phyloP scores from a whole-genome alignment of 129 eudicot species.

The Glebionis coronaria region DNA sequence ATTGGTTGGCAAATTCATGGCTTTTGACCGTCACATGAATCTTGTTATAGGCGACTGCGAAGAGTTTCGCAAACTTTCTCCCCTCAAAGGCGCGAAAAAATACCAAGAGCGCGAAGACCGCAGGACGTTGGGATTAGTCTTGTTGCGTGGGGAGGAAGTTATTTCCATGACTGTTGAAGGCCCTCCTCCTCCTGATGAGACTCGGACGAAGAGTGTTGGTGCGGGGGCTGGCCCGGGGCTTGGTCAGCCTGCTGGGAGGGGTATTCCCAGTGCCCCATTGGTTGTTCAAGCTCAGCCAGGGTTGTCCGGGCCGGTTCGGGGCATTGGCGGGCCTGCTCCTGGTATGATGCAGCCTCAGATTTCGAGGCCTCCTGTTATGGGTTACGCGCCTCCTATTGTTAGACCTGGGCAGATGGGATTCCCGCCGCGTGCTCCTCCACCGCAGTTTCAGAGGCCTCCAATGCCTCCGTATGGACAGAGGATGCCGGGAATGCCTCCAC shows the following conservation, averaged over 20 bases:
- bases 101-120: no score
- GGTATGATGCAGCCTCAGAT: slow-evolving; percentile 89
- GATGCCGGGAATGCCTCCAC: slow-evolving; percentile 60
- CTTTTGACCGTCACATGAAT: slow-evolving; percentile 99
- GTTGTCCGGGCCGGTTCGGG: slow-evolving; percentile 83
- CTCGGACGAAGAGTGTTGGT: slow-evolving; percentile 52
- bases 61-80: no score
- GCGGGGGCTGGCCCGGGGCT: slow-evolving; percentile 77
- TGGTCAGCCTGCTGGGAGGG: slow-evolving; percentile 86
- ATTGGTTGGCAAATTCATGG: slow-evolving; percentile 93
- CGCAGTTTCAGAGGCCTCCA: slow-evolving; percentile 43
- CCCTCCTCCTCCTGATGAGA: slow-evolving; percentile 94
- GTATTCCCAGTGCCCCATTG: slow-evolving; percentile 58
- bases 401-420: slow-evolving; percentile 57
- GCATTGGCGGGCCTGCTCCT: slow-evolving; percentile 93
- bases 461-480: no score
- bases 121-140: no score
- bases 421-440: slow-evolving; percentile 63
- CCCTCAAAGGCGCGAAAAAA: no score
- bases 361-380: slow-evolving; percentile 53
- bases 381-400: slow-evolving; percentile 58
- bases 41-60: slow-evolving; percentile 97
- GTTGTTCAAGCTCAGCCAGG: slow-evolving; percentile 81
- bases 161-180: no score
- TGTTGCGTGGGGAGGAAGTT: no score